A percentile compares a stretch with the other conserved stretches of the same genome.
phyloP scores from a whole-genome alignment of 202 grass and related monocot genomes.

The Sporobolus alterniflorus region DNA sequence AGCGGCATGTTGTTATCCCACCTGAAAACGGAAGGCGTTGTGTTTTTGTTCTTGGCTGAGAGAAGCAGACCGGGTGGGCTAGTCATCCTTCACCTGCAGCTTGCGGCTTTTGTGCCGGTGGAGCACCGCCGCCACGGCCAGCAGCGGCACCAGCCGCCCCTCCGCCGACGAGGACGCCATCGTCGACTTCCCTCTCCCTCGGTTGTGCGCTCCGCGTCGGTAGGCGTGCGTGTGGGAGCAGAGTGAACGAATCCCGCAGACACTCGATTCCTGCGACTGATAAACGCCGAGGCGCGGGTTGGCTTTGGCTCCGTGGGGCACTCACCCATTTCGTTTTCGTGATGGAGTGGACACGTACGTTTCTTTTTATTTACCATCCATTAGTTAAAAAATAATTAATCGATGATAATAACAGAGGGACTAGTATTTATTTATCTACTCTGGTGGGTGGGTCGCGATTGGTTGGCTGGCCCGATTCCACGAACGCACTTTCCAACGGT shows the following conservation, averaged over 20 bases:
- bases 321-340: no score
- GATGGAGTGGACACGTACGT: no score
- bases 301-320: neutral
- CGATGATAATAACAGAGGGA: no score
- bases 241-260: neutral
- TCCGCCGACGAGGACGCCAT: conserved; percentile 22
- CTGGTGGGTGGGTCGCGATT: no score
- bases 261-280: fast-evolving
- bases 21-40: no score
- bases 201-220: neutral
- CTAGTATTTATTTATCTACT: no score
- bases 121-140: conserved; percentile 64
- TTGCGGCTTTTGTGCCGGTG: conserved; percentile 84
- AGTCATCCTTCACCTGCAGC: conserved; percentile 66
- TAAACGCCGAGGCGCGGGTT: no score
- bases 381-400: no score
- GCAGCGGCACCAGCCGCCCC: conserved; percentile 55
- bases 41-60: no score
- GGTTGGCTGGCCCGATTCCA: no score
- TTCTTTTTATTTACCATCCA: neutral
- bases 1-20: conserved; percentile 98
- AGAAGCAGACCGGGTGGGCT: no score
- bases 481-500: no score
- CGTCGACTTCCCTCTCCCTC: neutral
- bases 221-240: neutral